A percentile compares a stretch with the other conserved stretches of the same genome.
Evolutionary conservation across 768 basidiomycete genomes (phyloP).

Genomic region (Atractiella rhizophila): DNA sequence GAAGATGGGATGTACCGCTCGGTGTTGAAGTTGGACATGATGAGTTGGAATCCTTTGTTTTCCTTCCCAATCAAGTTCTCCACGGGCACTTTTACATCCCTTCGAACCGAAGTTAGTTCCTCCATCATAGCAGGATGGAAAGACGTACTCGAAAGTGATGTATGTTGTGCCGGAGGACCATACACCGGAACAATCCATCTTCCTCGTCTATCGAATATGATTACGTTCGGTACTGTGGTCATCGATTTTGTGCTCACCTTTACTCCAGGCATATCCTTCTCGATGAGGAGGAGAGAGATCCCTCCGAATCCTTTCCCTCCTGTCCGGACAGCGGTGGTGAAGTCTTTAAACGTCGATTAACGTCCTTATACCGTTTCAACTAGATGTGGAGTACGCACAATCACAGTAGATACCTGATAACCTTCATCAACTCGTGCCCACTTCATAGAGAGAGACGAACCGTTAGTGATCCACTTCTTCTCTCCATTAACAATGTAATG

Average conservation of each 20-base stretch:
- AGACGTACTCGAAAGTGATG: constrained; percentile 15
- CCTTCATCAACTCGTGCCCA: background rate
- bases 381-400: too few relatives aligned
- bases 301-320: constrained; percentile 12
- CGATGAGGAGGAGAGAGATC: constrained; percentile 15
- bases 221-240: background rate
- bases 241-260: constrained; percentile 6
- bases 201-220: background rate
- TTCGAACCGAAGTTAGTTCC: background rate
- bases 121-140: too few relatives aligned
- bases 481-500: constrained; percentile 11
- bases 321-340: constrained; percentile 20
- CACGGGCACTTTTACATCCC: constrained; percentile 18
- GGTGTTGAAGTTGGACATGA: constrained; percentile 18
- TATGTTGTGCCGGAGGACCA: constrained; percentile 13
- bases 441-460: background rate
- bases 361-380: too few relatives aligned
- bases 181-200: background rate
- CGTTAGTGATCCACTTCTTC: constrained; percentile 1
- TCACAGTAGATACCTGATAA: constrained; percentile 13
- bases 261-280: constrained; percentile 1
- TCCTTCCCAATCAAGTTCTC: constrained; percentile 18
- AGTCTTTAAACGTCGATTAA: too few relatives aligned
- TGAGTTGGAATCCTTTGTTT: constrained; percentile 15
- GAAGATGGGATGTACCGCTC: background rate